Percentiles rank a stretch among this genome's conserved stretches.
Conservation (phyloP, 2,329 filamentous ascomycete genomes). For the Fusarium tjaetaba region DNA sequence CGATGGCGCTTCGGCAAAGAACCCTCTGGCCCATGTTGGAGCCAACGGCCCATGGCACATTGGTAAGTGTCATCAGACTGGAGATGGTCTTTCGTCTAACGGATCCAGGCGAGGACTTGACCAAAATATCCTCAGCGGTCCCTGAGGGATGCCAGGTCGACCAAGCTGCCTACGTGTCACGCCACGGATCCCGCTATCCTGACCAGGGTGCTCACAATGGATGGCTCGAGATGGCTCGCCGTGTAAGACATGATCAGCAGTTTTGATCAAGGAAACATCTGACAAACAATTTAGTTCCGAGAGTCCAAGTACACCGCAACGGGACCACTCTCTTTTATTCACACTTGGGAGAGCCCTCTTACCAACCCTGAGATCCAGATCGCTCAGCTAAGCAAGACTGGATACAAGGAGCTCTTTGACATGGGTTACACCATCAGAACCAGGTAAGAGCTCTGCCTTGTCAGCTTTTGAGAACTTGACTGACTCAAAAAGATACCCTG, state of each 20-base stretch:
- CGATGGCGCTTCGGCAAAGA: slow-evolving; percentile 44
- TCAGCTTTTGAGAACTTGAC: rapidly evolving
- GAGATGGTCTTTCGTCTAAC: background rate
- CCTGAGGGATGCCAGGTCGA: slow-evolving; percentile 68
- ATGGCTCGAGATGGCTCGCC: slow-evolving; percentile 61
- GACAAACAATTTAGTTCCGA: slow-evolving; percentile 56
- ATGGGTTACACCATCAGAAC: slow-evolving; percentile 64
- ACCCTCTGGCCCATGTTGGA: slow-evolving; percentile 60
- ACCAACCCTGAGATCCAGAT: slow-evolving; percentile 65
- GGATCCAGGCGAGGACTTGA: slow-evolving; percentile 62
- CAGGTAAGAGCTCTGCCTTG: slow-evolving; percentile 38
- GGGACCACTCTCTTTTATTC: slow-evolving; percentile 65
- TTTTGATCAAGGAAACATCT: background rate
- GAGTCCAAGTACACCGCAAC: slow-evolving; percentile 62
- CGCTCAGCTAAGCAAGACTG: slow-evolving; percentile 67
- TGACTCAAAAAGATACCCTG: slow-evolving; percentile 51
- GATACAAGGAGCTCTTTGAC: slow-evolving; percentile 69
- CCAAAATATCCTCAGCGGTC: slow-evolving; percentile 62
- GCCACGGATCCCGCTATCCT: slow-evolving; percentile 72
- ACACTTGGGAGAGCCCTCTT: slow-evolving; percentile 67
- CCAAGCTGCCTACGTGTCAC: slow-evolving; percentile 66
- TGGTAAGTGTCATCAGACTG: slow-evolving; percentile 46
- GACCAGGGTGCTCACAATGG: slow-evolving; percentile 67
- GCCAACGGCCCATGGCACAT: slow-evolving; percentile 64
- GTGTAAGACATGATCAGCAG: slow-evolving; percentile 43